Evolutionary conservation across 2,329 filamentous ascomycete species (phyloP).

Genomic region (Pseudocercospora macadamiae): DNA sequence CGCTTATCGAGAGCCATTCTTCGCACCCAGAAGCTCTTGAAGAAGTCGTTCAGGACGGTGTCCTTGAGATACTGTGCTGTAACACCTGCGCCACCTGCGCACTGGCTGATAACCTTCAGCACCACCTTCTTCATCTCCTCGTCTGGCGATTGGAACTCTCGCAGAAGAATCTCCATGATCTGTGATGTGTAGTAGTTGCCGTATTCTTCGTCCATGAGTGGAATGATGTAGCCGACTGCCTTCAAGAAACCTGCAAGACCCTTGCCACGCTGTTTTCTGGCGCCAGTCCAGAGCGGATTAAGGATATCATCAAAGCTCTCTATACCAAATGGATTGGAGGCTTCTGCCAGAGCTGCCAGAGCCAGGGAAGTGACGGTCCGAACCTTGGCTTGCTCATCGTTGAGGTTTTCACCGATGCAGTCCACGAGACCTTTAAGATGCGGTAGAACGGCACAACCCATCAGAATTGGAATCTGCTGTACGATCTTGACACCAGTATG

Average conservation of each 20-base stretch:
- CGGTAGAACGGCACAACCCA: slow-evolving; percentile 95
- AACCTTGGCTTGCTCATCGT: slow-evolving; percentile 97
- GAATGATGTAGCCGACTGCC: slow-evolving; percentile 96
- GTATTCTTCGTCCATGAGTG: slow-evolving; percentile 98
- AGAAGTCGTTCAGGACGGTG: slow-evolving; percentile 92
- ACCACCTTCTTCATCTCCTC: slow-evolving; percentile 99
- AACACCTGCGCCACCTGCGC: slow-evolving; percentile 90
- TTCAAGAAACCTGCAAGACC: slow-evolving; percentile 94
- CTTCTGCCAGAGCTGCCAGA: slow-evolving; percentile 92
- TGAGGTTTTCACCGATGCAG: slow-evolving; percentile 92
- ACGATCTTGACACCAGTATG: slow-evolving; percentile 99
- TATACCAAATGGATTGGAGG: slow-evolving; percentile 97
- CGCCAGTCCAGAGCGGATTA: slow-evolving; percentile 95
- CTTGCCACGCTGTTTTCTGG: slow-evolving; percentile 93
- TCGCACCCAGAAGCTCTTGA: slow-evolving; percentile 98
- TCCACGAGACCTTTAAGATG: slow-evolving; percentile 96
- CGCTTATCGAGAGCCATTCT: slow-evolving; percentile 96
- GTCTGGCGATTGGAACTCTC: slow-evolving; percentile 94
- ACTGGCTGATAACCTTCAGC: slow-evolving; percentile 94
- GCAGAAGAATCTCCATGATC: slow-evolving; percentile 96
- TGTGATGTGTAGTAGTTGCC: slow-evolving; percentile 98
- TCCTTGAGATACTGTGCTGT: slow-evolving; percentile 94
- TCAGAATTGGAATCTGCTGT: slow-evolving; percentile 96
- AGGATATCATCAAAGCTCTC: slow-evolving; percentile 98
- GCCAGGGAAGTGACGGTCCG: slow-evolving; percentile 93